Evolutionary conservation across 495 filamentous ascomycete genomes (phyloP).

Genomic region (Recurvomyces mirabilis): DNA sequence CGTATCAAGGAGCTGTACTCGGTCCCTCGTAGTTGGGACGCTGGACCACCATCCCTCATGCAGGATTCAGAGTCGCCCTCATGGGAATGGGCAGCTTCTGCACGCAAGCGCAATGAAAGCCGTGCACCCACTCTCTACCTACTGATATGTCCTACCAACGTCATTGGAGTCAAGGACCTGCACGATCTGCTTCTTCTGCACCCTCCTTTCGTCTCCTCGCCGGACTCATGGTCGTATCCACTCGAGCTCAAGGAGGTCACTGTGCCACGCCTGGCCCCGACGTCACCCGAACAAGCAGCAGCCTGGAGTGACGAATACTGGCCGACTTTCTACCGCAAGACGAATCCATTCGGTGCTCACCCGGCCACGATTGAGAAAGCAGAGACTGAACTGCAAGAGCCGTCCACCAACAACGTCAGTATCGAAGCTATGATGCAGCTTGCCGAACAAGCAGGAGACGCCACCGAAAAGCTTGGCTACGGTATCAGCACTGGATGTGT

Average conservation of each 20-base stretch:
- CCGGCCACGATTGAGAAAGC: slow-evolving; percentile 44
- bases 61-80: not conserved
- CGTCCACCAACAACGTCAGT: slow-evolving; percentile 25
- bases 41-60: slow-evolving; percentile 10
- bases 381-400: slow-evolving; percentile 43
- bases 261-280: slow-evolving; percentile 66
- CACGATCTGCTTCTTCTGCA: slow-evolving; percentile 19
- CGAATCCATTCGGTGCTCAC: slow-evolving; percentile 66
- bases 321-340: slow-evolving; percentile 79
- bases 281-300: slow-evolving; percentile 60
- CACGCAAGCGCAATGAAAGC: not conserved
- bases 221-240: slow-evolving; percentile 27
- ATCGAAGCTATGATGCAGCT: slow-evolving; percentile 54
- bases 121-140: slow-evolving; percentile 27
- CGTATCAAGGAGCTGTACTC: slow-evolving; percentile 24
- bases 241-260: slow-evolving; percentile 40
- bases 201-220: slow-evolving; percentile 14
- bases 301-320: slow-evolving; percentile 68
- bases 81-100: slow-evolving; percentile 12
- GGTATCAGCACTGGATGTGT: slow-evolving; percentile 71
- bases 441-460: slow-evolving; percentile 50
- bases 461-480: slow-evolving; percentile 42
- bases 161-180: slow-evolving; percentile 36
- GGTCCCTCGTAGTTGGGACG: slow-evolving; percentile 16
- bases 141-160: slow-evolving; percentile 34